These are phyloP conservation scores for Tubosaeta sp. DNA, from an alignment of 768 basidiomycete species.

Conservation along the genomic window DNA sequence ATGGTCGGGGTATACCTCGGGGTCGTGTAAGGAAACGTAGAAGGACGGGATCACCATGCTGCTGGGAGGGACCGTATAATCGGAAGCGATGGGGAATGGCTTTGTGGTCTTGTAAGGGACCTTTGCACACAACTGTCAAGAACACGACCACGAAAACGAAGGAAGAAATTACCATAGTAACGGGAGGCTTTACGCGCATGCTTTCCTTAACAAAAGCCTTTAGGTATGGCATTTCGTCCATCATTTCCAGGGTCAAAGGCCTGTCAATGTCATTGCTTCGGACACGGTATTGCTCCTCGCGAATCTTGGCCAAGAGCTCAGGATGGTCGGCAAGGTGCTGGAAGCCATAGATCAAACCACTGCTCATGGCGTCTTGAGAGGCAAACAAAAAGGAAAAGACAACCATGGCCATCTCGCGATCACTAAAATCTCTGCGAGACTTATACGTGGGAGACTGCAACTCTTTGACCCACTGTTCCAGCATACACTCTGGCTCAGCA, in stretches of 20 bases:
- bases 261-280: slow-evolving; percentile 72
- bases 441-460: slow-evolving; percentile 64
- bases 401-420: slow-evolving; percentile 96
- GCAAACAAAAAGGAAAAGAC: slow-evolving; percentile 96
- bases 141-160: not conserved
- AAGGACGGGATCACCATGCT: slow-evolving; percentile 96
- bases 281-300: slow-evolving; percentile 84
- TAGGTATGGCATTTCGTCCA: slow-evolving; percentile 92
- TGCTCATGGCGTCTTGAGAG: slow-evolving; percentile 97
- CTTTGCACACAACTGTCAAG: slow-evolving; percentile 35
- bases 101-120: slow-evolving; percentile 92
- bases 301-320: slow-evolving; percentile 80
- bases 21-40: slow-evolving; percentile 91
- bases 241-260: slow-evolving; percentile 79
- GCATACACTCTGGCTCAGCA: slow-evolving; percentile 79
- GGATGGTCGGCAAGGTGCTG: slow-evolving; percentile 95
- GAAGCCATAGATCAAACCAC: slow-evolving; percentile 92
- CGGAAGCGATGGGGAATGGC: slow-evolving; percentile 86
- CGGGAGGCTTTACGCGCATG: slow-evolving; percentile 87
- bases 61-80: slow-evolving; percentile 87
- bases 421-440: slow-evolving; percentile 81
- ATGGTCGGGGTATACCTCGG: slow-evolving; percentile 81
- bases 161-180: slow-evolving; percentile 72
- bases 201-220: slow-evolving; percentile 93
- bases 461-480: slow-evolving; percentile 87